These are phyloP conservation scores for Stemphylium vesicarium DNA, from an alignment of 2,329 filamentous ascomycete genomes.

Conservation along the genomic window DNA sequence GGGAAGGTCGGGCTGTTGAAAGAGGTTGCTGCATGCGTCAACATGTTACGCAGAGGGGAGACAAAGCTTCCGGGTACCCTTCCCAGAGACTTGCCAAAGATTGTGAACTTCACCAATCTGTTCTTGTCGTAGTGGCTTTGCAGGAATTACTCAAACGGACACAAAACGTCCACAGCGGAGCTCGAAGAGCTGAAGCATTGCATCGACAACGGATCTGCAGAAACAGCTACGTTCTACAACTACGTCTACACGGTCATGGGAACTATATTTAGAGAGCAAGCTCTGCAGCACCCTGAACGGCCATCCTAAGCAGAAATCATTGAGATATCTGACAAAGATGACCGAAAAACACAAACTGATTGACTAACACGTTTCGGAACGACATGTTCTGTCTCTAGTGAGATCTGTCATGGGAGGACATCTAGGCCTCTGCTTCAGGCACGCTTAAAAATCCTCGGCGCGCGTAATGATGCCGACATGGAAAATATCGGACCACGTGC, in stretches of 20 bases:
- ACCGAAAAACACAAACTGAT: neutral
- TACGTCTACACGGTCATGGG: slow-evolving; percentile 30
- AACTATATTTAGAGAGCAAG: slow-evolving; percentile 34
- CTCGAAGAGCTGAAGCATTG: slow-evolving; percentile 26
- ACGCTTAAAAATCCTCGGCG: slow-evolving; percentile 1
- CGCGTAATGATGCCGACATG: slow-evolving; percentile 3
- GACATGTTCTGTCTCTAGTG: neutral
- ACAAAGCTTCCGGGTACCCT: slow-evolving; percentile 35
- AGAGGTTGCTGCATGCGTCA: slow-evolving; percentile 34
- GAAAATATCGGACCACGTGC: slow-evolving; percentile 3
- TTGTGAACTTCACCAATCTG: slow-evolving; percentile 33
- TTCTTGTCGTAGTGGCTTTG: slow-evolving; percentile 47
- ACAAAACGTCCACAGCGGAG: slow-evolving; percentile 7
- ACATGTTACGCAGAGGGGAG: slow-evolving; percentile 28
- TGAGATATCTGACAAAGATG: slow-evolving; percentile 38
- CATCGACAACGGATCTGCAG: slow-evolving; percentile 18
- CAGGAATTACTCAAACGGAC: slow-evolving; percentile 23
- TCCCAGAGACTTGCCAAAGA: slow-evolving; percentile 32
- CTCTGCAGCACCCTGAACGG: slow-evolving; percentile 23
- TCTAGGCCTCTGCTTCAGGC: slow-evolving; percentile 5
- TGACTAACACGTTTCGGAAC: neutral
- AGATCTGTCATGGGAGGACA: neutral
- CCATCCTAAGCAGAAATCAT: slow-evolving; percentile 39
- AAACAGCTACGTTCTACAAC: slow-evolving; percentile 31
- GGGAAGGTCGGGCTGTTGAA: slow-evolving; percentile 25